These are phyloP conservation scores for Apiospora malaysiana DNA, from an alignment of 2,329 filamentous ascomycete genomes.

Conservation along the genomic window DNA sequence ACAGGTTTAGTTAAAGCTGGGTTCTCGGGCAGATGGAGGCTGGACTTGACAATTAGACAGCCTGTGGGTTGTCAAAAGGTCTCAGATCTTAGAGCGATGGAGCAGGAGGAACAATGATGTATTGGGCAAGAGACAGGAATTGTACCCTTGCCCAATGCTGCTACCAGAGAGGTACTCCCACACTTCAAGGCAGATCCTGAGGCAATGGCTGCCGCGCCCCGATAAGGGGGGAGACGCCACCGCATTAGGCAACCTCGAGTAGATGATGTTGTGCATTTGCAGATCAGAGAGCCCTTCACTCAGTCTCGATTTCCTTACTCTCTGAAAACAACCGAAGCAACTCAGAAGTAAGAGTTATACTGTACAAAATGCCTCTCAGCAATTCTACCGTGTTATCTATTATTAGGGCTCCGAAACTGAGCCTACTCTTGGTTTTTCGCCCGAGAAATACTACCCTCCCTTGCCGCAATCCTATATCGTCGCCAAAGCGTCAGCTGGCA, in stretches of 20 bases:
- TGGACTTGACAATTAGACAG: neutral
- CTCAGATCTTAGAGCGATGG: too few relatives aligned
- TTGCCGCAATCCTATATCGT: neutral
- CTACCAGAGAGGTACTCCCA: too few relatives aligned
- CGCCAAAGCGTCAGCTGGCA: neutral
- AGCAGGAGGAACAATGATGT: neutral
- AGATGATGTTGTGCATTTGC: too few relatives aligned
- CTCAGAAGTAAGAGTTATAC: neutral
- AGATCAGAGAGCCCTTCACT: neutral
- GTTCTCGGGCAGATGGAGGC: neutral
- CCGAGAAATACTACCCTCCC: too few relatives aligned
- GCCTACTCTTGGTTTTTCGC: neutral
- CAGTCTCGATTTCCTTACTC: neutral
- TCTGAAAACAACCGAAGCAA: neutral
- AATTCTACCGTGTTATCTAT: neutral
- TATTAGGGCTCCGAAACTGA: neutral
- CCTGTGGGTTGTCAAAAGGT: neutral
- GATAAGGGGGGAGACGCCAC: constrained; percentile 2
- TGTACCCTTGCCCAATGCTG: too few relatives aligned
- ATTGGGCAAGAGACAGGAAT: neutral
- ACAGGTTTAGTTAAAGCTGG: neutral
- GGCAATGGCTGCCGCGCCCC: too few relatives aligned
- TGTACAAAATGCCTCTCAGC: neutral
- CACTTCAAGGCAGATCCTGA: too few relatives aligned
- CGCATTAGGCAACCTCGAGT: too few relatives aligned